A percentile compares a stretch with the other conserved stretches of the same genome.
Conservation (phyloP, 441 rosid genomes). For the Populus hybrid region DNA sequence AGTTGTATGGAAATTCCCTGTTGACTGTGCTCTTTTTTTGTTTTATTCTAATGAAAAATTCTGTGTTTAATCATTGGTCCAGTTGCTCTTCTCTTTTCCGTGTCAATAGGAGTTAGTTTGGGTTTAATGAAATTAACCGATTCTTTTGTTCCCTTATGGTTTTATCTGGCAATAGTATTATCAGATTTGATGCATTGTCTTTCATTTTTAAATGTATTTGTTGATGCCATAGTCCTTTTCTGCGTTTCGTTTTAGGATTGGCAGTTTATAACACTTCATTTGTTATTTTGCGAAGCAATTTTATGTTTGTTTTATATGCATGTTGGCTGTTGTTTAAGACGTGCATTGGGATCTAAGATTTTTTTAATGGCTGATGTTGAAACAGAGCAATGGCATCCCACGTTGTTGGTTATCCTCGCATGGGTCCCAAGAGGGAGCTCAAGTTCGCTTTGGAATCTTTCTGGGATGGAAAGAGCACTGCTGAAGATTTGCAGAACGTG, state of each 20-base stretch:
- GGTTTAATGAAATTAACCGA: neutral
- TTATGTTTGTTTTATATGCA: neutral
- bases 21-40: neutral
- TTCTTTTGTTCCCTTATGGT: neutral
- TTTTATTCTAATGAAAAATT: neutral
- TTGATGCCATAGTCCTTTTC: no score
- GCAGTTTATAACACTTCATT: neutral
- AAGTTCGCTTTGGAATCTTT: conserved; percentile 95
- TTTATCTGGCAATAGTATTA: neutral
- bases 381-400: conserved; percentile 87
- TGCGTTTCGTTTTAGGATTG: neutral
- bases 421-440: conserved; percentile 99
- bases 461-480: conserved; percentile 95
- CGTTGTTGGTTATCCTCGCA: conserved; percentile 96
- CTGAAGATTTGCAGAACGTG: conserved; percentile 80
- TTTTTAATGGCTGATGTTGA: neutral
- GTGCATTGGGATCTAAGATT: neutral
- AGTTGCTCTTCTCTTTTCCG: neutral
- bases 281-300: neutral
- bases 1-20: neutral
- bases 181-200: neutral
- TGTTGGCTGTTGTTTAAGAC: neutral
- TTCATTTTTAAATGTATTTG: neutral
- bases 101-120: neutral
- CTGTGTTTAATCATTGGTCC: neutral